Percentiles rank a stretch among this genome's conserved stretches.
Conservation (phyloP, 2,329 filamentous ascomycete genomes). For the Diaporthe destruens region DNA sequence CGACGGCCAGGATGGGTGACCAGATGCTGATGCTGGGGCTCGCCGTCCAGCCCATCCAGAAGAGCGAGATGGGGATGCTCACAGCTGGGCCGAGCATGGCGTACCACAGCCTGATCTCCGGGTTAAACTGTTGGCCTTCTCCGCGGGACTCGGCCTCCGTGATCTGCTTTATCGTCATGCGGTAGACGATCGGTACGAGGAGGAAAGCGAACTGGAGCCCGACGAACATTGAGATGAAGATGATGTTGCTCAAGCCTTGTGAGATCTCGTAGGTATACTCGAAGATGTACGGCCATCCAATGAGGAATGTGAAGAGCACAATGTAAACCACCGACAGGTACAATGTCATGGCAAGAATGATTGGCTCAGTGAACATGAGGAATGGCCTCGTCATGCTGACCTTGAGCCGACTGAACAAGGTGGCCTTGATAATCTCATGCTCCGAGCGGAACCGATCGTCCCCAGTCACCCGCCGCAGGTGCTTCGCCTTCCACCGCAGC, state of each 20-base stretch:
- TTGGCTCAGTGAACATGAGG: slow-evolving; percentile 54
- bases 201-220: slow-evolving; percentile 53
- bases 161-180: slow-evolving; percentile 44
- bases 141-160: slow-evolving; percentile 28
- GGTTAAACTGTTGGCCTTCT: slow-evolving; percentile 50
- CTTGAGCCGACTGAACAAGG: slow-evolving; percentile 66
- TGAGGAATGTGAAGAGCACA: slow-evolving; percentile 65
- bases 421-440: slow-evolving; percentile 67
- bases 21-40: slow-evolving; percentile 57
- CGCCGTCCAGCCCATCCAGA: slow-evolving; percentile 65
- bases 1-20: slow-evolving; percentile 57
- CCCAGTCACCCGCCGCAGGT: slow-evolving; percentile 70
- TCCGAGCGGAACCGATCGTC: slow-evolving; percentile 72
- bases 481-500: slow-evolving; percentile 70
- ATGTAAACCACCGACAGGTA: slow-evolving; percentile 67
- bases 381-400: slow-evolving; percentile 59
- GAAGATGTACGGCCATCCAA: slow-evolving; percentile 65
- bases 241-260: slow-evolving; percentile 57
- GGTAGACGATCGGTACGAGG: slow-evolving; percentile 52
- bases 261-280: slow-evolving; percentile 56
- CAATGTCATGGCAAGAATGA: slow-evolving; percentile 58
- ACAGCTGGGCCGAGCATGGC: slow-evolving; percentile 57
- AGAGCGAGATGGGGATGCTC: slow-evolving; percentile 59
- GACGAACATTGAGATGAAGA: slow-evolving; percentile 59
- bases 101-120: slow-evolving; percentile 57